These are phyloP conservation scores for Aureobasidium subglaciale DNA, from an alignment of 2,329 filamentous ascomycete species.

Conservation along the genomic window DNA sequence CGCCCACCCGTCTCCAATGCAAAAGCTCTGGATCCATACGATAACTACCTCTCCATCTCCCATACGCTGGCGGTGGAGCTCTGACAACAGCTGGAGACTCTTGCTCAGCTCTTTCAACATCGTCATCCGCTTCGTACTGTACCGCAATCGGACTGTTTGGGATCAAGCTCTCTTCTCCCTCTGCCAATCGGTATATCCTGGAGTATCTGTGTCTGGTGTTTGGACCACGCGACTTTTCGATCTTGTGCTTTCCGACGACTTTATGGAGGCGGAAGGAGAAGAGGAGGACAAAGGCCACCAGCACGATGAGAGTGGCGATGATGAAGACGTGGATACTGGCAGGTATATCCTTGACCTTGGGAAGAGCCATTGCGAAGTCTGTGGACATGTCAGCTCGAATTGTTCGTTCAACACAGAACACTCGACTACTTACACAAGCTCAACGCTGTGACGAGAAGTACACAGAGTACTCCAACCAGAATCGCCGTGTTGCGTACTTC, in stretches of 20 bases:
- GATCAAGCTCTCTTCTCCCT: constrained; percentile 3
- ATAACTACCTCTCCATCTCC: constrained; percentile 1
- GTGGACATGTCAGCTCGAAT: not conserved
- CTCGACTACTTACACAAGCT: not conserved
- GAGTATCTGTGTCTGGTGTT: not conserved
- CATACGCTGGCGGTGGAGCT: not conserved
- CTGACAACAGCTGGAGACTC: not conserved
- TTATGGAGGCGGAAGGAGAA: not conserved
- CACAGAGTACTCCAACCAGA: not conserved
- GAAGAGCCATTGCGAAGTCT: constrained; percentile 1
- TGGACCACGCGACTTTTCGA: not conserved
- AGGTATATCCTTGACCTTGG: not conserved
- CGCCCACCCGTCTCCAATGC: constrained; percentile 4
- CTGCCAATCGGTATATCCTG: not conserved
- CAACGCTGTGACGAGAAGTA: not conserved
- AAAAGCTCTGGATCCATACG: not conserved
- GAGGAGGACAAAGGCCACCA: not conserved
- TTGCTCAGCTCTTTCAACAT: not conserved
- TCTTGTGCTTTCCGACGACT: not conserved
- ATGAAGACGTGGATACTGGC: not conserved
- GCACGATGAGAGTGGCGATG: not conserved
- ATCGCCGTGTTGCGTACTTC: not conserved
- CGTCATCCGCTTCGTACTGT: constrained; percentile 4
- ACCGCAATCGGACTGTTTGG: constrained; percentile 3
- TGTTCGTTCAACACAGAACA: not conserved